phyloP scores from a whole-genome alignment of 2,329 filamentous ascomycete genomes.

The Epichloe glyceriae region DNA sequence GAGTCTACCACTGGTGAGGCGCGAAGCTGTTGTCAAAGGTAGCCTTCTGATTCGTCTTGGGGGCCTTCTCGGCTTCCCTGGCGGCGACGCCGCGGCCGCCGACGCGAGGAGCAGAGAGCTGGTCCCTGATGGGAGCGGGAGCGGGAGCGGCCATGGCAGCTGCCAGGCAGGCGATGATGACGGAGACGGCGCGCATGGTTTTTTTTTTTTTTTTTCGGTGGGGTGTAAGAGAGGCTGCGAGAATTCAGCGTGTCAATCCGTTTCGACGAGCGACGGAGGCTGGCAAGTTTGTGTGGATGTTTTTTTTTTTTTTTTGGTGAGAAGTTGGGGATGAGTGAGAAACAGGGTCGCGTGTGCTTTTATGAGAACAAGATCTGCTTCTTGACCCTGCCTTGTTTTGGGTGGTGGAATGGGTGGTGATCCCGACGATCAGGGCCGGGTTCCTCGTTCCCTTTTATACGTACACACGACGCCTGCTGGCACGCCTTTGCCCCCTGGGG shows the following conservation, averaged over 20 bases:
- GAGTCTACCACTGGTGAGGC: not conserved
- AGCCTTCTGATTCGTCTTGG: not conserved
- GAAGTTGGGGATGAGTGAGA: too few species aligned
- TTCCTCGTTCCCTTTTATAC: too few species aligned
- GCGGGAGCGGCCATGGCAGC: not conserved
- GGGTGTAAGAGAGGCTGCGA: not conserved
- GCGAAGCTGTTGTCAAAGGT: conserved; percentile 1
- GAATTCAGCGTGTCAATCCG: not conserved
- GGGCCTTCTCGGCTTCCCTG: not conserved
- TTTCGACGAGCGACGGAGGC: too few species aligned
- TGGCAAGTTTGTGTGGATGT: not conserved
- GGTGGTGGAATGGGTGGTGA: too few species aligned
- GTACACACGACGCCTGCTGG: too few species aligned
- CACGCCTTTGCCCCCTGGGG: too few species aligned
- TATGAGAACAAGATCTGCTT: too few species aligned
- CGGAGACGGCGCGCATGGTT: conserved; percentile 2
- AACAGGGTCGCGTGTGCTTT: too few species aligned
- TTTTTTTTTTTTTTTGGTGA: too few species aligned
- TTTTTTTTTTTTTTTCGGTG: not conserved
- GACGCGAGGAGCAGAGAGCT: conserved; percentile 1
- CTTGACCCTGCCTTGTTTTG: too few species aligned
- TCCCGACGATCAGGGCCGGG: too few species aligned
- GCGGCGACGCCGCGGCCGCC: not conserved
- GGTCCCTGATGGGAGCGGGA: conserved; percentile 2
- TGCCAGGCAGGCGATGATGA: conserved; percentile 3